A percentile compares a stretch with the other conserved stretches of the same genome.
Evolutionary conservation across 2,329 filamentous ascomycete species (phyloP).

Genomic region (Neofusicoccum parvum): DNA sequence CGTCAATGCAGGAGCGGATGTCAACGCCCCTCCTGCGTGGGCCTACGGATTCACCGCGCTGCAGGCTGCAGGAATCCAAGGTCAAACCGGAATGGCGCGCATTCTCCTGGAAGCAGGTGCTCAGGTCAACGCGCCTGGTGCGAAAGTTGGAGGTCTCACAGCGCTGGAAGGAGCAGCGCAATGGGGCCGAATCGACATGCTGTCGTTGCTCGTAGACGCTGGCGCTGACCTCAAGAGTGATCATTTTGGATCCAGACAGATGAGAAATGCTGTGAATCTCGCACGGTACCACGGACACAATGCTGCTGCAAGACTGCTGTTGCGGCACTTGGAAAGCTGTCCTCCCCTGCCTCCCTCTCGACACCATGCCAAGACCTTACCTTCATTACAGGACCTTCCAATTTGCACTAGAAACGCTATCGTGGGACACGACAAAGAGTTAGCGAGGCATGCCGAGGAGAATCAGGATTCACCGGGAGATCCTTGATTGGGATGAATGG

Average conservation of each 20-base stretch:
- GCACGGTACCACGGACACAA: background rate
- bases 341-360: no score
- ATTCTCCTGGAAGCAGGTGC: slow-evolving; percentile 27
- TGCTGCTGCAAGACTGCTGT: background rate
- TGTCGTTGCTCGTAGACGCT: slow-evolving; percentile 32
- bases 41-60: slow-evolving; percentile 29
- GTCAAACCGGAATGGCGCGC: slow-evolving; percentile 28
- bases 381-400: no score
- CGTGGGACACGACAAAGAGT: no score
- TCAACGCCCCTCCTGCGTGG: slow-evolving; percentile 12
- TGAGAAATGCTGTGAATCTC: background rate
- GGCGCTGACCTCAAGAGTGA: slow-evolving; percentile 22
- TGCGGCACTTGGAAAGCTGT: background rate
- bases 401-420: no score
- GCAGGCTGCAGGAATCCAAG: slow-evolving; percentile 30
- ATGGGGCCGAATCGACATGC: slow-evolving; percentile 32
- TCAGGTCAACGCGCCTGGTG: slow-evolving; percentile 27
- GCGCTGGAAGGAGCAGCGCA: slow-evolving; percentile 33
- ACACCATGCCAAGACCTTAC: no score
- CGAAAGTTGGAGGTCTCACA: slow-evolving; percentile 27
- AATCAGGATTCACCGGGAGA: no score
- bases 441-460: no score
- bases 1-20: slow-evolving; percentile 8
- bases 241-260: background rate
- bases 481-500: no score